phyloP scores from a whole-genome alignment of 179 eudicot species.

The Carnegiea gigantea region DNA sequence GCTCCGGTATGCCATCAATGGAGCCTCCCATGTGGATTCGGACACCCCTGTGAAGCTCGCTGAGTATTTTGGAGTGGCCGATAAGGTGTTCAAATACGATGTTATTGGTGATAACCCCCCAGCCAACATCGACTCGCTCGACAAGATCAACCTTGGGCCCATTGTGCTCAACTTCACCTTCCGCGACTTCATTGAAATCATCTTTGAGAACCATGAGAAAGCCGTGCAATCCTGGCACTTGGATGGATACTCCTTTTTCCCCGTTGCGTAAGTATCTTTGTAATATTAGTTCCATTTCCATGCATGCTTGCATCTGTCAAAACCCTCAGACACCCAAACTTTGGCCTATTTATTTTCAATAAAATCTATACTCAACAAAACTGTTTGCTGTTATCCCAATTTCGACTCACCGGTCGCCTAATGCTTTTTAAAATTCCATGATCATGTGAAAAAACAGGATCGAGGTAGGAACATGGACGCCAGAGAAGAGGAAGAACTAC shows the following conservation, averaged over 20 bases:
- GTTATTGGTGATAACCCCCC: slow-evolving; percentile 41
- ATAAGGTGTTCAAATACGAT: slow-evolving; percentile 63
- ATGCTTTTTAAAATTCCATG: no score
- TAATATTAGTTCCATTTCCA: background rate
- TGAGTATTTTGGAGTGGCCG: slow-evolving; percentile 47
- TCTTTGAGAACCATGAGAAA: slow-evolving; percentile 70
- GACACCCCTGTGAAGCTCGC: slow-evolving; percentile 64
- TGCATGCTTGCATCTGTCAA: no score
- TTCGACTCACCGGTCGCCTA: no score
- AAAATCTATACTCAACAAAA: no score
- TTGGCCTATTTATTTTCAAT: no score
- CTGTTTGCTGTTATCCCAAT: no score
- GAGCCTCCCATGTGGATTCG: slow-evolving; percentile 57
- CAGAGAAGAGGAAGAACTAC: slow-evolving; percentile 65
- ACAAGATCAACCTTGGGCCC: slow-evolving; percentile 41
- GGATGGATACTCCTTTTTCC: slow-evolving; percentile 72
- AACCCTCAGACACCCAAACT: no score
- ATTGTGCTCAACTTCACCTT: slow-evolving; percentile 51
- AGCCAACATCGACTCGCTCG: slow-evolving; percentile 17
- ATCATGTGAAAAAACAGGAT: slow-evolving; percentile 34
- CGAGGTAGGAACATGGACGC: slow-evolving; percentile 63
- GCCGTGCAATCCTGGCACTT: slow-evolving; percentile 65
- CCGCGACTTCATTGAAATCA: slow-evolving; percentile 60
- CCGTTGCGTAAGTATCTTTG: slow-evolving; percentile 57
- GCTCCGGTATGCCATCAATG: slow-evolving; percentile 63